These are phyloP conservation scores for Phylloporus sp. DNA, from an alignment of 768 basidiomycete species.

Conservation along the genomic window DNA sequence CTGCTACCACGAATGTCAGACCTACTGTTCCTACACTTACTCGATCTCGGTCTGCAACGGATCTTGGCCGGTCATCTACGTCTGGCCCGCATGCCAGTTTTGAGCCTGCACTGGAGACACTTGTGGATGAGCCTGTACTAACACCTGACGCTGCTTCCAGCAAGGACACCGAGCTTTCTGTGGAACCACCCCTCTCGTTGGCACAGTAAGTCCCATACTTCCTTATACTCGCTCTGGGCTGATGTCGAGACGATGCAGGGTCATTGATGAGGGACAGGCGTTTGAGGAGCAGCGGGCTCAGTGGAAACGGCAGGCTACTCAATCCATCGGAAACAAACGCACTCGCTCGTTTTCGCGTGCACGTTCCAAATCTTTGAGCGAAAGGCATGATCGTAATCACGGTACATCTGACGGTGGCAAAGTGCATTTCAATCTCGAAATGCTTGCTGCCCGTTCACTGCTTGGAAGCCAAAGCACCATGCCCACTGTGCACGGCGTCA, in stretches of 20 bases:
- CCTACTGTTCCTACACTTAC: constrained; percentile 1
- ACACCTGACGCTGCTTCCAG: neutral
- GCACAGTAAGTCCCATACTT: constrained; percentile 31
- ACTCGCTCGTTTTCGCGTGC: constrained; percentile 60
- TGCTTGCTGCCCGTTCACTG: constrained; percentile 62
- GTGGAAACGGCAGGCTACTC: constrained; percentile 63
- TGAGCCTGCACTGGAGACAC: constrained; percentile 20
- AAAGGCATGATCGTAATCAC: constrained; percentile 18
- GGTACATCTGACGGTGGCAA: constrained; percentile 22
- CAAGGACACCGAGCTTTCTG: constrained; percentile 48
- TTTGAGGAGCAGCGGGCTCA: constrained; percentile 60
- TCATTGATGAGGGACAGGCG: constrained; percentile 59
- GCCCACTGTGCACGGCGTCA: constrained; percentile 34
- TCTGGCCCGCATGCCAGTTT: constrained; percentile 7
- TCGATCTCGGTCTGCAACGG: constrained; percentile 23
- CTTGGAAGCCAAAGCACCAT: constrained; percentile 61
- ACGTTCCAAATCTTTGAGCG: constrained; percentile 35
- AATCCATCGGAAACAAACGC: constrained; percentile 62
- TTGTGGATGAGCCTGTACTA: constrained; percentile 12
- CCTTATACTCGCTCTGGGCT: neutral
- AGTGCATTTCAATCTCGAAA: constrained; percentile 39
- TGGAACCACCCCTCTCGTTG: constrained; percentile 59
- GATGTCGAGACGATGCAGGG: constrained; percentile 40
- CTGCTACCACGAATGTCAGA: constrained; percentile 2
- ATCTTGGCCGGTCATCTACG: constrained; percentile 13